These are phyloP conservation scores for Cynara cardunculus DNA, from an alignment of 129 eudicot genomes.

Conservation along the genomic window DNA sequence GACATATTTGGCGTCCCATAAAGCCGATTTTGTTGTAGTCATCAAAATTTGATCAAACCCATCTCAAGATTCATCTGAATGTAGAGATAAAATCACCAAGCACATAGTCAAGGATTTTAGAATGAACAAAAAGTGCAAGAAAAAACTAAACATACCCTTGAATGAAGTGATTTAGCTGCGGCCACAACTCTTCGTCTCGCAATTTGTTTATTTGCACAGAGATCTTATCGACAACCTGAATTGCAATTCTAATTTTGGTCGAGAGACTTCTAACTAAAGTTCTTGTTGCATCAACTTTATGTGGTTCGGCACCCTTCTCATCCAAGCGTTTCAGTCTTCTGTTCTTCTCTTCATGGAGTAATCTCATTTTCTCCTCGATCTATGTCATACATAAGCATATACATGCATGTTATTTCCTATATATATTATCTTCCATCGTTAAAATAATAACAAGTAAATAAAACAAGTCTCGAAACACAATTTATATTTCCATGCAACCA, in stretches of 20 bases:
- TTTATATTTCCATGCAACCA: not conserved
- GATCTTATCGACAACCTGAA: slow-evolving; percentile 85
- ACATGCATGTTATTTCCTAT: not conserved
- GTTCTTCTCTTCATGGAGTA: slow-evolving; percentile 64
- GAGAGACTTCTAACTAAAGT: slow-evolving; percentile 68
- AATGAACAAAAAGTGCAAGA: not conserved
- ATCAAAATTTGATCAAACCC: not conserved
- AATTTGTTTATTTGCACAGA: slow-evolving; percentile 75
- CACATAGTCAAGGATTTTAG: not conserved
- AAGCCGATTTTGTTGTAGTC: not conserved
- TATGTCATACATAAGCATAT: slow-evolving; percentile 26
- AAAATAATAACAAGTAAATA: not conserved
- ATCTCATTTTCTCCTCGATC: slow-evolving; percentile 95
- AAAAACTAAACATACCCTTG: slow-evolving; percentile 64
- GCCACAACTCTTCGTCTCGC: slow-evolving; percentile 97
- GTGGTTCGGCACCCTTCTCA: slow-evolving; percentile 84
- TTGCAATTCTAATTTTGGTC: slow-evolving; percentile 85
- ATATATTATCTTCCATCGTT: not conserved
- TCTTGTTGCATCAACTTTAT: slow-evolving; percentile 76
- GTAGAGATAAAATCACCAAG: not conserved
- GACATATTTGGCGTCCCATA: not conserved
- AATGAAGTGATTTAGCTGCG: slow-evolving; percentile 70
- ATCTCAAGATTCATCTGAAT: not conserved
- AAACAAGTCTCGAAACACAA: not conserved
- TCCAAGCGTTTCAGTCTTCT: slow-evolving; percentile 69